Evolutionary conservation across 306 rosid species (phyloP), one percentile per base, ranked within the genome.

Genomic region (Rubus parviflorus): DNA sequence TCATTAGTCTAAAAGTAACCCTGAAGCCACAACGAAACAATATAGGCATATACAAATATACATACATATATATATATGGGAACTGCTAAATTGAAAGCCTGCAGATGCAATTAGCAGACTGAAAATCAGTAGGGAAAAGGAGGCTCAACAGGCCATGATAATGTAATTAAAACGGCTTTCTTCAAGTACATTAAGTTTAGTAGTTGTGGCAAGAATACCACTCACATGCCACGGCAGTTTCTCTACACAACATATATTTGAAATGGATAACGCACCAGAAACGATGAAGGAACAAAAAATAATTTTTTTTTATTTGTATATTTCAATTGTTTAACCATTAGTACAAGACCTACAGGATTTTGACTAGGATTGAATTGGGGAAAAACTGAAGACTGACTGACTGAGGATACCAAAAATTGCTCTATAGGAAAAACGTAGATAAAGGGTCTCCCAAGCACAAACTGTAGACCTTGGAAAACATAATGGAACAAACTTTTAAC

Each of bases 341-440:
- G 13, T 8, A 41, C 19, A 67, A n/a, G 35, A 76, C 14, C 66
- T 64, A 64, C 64, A 79, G 57, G 58, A 64, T 17, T 75, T 74
- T 63, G 38, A 63, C 40, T 67, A 37, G 76, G 77, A 42, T 47
- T 75, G 48, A 35, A 25, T 37, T 77, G 77, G 51, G 57, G 77
- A 70, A 19, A 20, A 37, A 56, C 38, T 20, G 22, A 0, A 20
- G 63, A 20, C 35, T 20, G 4, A 6, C 63, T 22, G 25, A 23
- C 64, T 10, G 38, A 35, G 58, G 45, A 46, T 22, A 56, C 19
- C 38, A n/a, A 63, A 30, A 30, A 30, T 0, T 30, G 35, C 35
- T 30, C 35, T 30, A 30, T 30, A 30, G 35, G 35, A 30, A 30
- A 30, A 30, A 1, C 35, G 35, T 30, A 30, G 22, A 9, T 64